phyloP scores from a whole-genome alignment of 2,329 filamentous ascomycete species.

The Aspergillus eucalypticola region DNA sequence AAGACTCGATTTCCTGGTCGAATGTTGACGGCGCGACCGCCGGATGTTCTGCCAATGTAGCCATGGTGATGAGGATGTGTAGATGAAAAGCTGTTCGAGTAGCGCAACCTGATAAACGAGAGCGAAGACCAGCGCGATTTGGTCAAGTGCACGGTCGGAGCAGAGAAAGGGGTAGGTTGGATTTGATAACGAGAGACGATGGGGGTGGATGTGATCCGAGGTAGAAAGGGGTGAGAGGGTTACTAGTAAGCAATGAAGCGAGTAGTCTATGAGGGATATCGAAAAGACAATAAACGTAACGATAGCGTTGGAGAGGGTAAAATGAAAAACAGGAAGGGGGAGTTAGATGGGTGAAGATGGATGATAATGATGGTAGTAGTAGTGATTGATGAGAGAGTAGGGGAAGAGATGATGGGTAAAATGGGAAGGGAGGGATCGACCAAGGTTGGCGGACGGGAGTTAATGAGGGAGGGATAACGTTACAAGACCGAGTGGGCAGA shows the following conservation, averaged over 20 bases:
- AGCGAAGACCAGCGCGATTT: not conserved
- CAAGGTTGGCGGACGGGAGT: conserved; percentile 9
- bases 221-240: not conserved
- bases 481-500: not conserved
- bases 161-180: not conserved
- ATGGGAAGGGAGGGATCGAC: conserved; percentile 12
- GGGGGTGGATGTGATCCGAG: not conserved
- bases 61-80: conserved; percentile 27
- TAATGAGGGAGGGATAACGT: conserved; percentile 11
- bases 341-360: not conserved
- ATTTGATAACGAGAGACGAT: conserved; percentile 10
- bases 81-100: not conserved
- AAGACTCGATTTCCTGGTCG: conserved; percentile 49
- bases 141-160: not conserved
- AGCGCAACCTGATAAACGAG: conserved; percentile 2
- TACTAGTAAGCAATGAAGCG: not conserved
- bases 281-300: not conserved
- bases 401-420: not conserved
- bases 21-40: conserved; percentile 34
- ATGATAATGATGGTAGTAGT: not conserved
- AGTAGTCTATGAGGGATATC: conserved; percentile 2
- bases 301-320: not conserved
- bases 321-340: not conserved
- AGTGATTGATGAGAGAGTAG: not conserved
- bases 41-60: conserved; percentile 39